Evolutionary conservation across 331 rosid genomes (phyloP), one percentile per base, ranked within the genome.

Genomic region (Cydonia oblonga): DNA sequence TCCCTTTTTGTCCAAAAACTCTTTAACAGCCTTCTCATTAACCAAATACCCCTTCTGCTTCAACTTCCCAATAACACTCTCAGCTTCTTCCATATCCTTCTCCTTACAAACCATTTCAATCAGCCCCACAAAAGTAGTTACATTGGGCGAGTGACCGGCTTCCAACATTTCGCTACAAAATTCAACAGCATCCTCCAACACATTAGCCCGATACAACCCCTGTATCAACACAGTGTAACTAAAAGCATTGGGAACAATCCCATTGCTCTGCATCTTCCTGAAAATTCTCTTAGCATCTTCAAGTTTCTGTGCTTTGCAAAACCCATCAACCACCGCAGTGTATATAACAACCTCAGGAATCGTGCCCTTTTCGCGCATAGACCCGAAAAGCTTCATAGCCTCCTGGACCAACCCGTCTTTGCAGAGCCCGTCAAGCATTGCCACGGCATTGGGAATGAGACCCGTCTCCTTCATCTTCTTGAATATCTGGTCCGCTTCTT

Each of bases 391-490:
- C 66, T 90, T 90, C 95, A 93, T 86, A 25, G 97, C 96, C 71
- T 91, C 98, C 82, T 93, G 96, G 69, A 89, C 93, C 61, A 87
- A 84, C 56, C 96, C 97, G 76, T 93, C 97, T 81, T 93, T 90
- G 80, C 98, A 91, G 22, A 93, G 86, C 42, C 97, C 91, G 73
- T 93, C 98, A 42, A 93, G 97, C 98, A 93, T 93, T 22, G 97
- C 96, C 71, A 91, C 96, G 4, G 96, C 91, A 69, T 88, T 93
- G 54, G 98, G 98, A 70, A 93, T 93, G 19, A 93, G 83, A 74
- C 98, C 98, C 22, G 91, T 85, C 81, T 91, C 96, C 89, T 93
- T 93, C 92, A 93, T 90, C 85, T 84, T 91, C 86, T 82, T 91
- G 85, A 93, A 91, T 58, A 91, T 91, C 81, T 86, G 91, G 63